Evolutionary conservation across 2,329 filamentous ascomycete species (phyloP).

Genomic region (Diaporthe amygdali): DNA sequence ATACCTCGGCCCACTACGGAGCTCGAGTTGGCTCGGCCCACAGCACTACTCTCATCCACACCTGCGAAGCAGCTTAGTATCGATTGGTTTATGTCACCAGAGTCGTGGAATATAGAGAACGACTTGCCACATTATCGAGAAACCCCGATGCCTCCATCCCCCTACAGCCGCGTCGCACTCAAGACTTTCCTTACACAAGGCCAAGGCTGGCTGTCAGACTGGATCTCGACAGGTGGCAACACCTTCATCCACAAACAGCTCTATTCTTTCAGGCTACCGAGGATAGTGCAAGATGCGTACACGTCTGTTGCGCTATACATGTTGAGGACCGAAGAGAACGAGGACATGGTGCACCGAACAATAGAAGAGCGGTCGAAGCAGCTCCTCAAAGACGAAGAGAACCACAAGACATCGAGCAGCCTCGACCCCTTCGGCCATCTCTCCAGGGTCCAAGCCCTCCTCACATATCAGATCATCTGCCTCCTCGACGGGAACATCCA

Average conservation of each 20-base stretch:
- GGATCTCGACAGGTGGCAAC: conserved; percentile 32
- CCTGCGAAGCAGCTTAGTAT: background rate
- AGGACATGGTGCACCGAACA: conserved; percentile 24
- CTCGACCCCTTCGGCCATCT: conserved; percentile 16
- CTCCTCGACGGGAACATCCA: conserved; percentile 21
- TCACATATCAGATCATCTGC: conserved; percentile 19
- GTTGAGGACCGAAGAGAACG: background rate
- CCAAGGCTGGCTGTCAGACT: conserved; percentile 30
- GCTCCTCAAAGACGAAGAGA: conserved; percentile 9
- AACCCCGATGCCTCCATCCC: background rate
- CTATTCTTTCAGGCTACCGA: conserved; percentile 28
- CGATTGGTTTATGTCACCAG: conserved; percentile 22
- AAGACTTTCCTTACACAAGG: background rate
- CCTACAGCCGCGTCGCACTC: background rate
- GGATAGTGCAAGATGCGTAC: conserved; percentile 24
- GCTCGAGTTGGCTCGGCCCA: background rate
- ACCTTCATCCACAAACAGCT: conserved; percentile 34
- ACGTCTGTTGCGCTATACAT: background rate
- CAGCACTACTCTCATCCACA: background rate
- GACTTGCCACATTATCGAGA: background rate
- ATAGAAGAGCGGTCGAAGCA: conserved; percentile 19
- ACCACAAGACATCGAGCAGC: conserved; percentile 6
- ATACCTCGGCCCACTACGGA: background rate
- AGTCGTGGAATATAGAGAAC: background rate
- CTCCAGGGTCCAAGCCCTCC: conserved; percentile 4